phyloP scores from a whole-genome alignment of 1,139 yeast species.

The Scheffersomyces parashehatae region DNA sequence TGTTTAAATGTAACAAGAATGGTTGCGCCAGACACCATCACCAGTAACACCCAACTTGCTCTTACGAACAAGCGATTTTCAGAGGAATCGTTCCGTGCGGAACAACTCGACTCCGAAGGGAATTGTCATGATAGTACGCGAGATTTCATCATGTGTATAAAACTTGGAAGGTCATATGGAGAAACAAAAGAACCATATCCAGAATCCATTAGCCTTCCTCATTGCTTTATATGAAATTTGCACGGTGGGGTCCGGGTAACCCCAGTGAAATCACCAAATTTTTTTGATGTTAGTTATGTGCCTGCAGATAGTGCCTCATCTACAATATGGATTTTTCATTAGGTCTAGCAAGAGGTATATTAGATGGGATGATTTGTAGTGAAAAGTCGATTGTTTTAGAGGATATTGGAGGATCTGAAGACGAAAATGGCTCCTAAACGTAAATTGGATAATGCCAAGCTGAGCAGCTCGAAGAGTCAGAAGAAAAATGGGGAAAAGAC shows the following conservation, averaged over 20 bases:
- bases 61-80: constrained; percentile 37
- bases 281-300: background rate
- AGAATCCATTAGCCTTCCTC: too few relatives aligned
- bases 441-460: constrained; percentile 3
- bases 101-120: constrained; percentile 50
- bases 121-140: constrained; percentile 49
- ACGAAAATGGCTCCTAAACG: constrained; percentile 21
- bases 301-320: constrained; percentile 9
- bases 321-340: constrained; percentile 4
- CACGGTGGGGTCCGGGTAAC: too few relatives aligned
- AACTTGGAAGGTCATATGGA: constrained; percentile 56
- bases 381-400: too few relatives aligned
- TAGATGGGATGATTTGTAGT: background rate
- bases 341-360: background rate
- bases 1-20: constrained; percentile 50
- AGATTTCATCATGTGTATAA: constrained; percentile 64
- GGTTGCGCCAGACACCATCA: constrained; percentile 66
- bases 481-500: constrained; percentile 4
- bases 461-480: constrained; percentile 1
- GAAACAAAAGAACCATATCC: constrained; percentile 5
- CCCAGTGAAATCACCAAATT: too few relatives aligned
- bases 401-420: too few relatives aligned
- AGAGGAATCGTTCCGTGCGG: constrained; percentile 34
- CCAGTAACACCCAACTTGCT: constrained; percentile 49
- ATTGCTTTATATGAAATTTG: too few relatives aligned